A percentile compares a stretch with the other conserved stretches of the same genome.
These are phyloP conservation scores for Phytophthora pistaciae DNA, from an alignment of 352 stramenopile species.

Conservation along the genomic window DNA sequence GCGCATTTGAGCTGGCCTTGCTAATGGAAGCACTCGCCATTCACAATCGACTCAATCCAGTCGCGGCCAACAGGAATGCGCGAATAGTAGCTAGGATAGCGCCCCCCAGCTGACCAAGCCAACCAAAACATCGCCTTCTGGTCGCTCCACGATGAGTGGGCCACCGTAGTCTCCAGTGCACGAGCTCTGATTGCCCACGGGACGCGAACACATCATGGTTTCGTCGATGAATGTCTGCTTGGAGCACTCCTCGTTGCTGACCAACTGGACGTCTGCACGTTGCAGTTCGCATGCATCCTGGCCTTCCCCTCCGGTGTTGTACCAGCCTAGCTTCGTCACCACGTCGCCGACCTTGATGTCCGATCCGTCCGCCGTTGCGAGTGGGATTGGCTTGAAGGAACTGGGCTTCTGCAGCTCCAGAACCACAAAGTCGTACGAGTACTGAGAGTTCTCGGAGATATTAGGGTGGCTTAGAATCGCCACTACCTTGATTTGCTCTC, in stretches of 20 bases:
- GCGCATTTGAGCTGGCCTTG: too few relatives aligned
- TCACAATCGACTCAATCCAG: slow-evolving; percentile 44
- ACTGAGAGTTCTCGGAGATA: slow-evolving; percentile 9
- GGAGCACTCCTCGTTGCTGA: slow-evolving; percentile 43
- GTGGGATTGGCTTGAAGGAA: slow-evolving; percentile 33
- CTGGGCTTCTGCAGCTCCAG: slow-evolving; percentile 44
- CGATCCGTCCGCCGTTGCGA: slow-evolving; percentile 32
- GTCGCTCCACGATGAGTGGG: slow-evolving; percentile 43
- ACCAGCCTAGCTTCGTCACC: slow-evolving; percentile 40
- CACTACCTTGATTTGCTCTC: slow-evolving; percentile 27
- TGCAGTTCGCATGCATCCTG: too few relatives aligned
- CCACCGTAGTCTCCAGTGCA: slow-evolving; percentile 67
- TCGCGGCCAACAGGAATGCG: slow-evolving; percentile 41
- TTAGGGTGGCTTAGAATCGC: slow-evolving; percentile 21
- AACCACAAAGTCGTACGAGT: slow-evolving; percentile 50
- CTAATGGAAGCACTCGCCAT: slow-evolving; percentile 14
- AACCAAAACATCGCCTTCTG: slow-evolving; percentile 39
- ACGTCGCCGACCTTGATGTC: slow-evolving; percentile 32
- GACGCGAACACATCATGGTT: slow-evolving; percentile 55
- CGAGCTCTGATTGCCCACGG: slow-evolving; percentile 29
- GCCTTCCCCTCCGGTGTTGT: slow-evolving; percentile 32
- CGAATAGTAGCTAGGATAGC: slow-evolving; percentile 57
- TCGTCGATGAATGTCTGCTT: slow-evolving; percentile 35
- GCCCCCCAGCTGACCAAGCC: slow-evolving; percentile 55
- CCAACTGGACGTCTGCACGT: slow-evolving; percentile 44